These are phyloP conservation scores for Rhinocladiella mackenziei DNA, from an alignment of 2,329 filamentous ascomycete species.

Conservation along the genomic window DNA sequence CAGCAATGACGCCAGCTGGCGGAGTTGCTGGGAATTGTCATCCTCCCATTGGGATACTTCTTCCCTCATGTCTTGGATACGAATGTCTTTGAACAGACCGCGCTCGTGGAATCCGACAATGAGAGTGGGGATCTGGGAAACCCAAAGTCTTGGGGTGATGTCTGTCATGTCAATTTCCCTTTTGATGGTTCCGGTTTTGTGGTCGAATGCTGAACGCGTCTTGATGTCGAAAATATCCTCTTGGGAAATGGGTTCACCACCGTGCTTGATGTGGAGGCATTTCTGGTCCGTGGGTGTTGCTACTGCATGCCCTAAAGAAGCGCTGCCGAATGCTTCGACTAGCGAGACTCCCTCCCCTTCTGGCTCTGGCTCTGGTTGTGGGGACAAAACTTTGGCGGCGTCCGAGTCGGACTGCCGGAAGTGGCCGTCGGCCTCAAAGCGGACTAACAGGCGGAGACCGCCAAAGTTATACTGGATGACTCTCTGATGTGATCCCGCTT, in stretches of 20 bases:
- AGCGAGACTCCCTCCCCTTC: background rate
- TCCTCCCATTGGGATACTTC: slow-evolving; percentile 43
- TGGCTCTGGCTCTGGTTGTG: background rate
- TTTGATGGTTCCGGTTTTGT: slow-evolving; percentile 48
- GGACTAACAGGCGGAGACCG: slow-evolving; percentile 49
- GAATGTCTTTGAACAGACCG: slow-evolving; percentile 43
- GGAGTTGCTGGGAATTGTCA: slow-evolving; percentile 34
- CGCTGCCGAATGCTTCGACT: background rate
- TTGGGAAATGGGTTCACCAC: slow-evolving; percentile 2
- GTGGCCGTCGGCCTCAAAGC: slow-evolving; percentile 60
- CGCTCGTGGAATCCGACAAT: slow-evolving; percentile 49
- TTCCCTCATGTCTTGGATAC: slow-evolving; percentile 37
- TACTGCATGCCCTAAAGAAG: background rate
- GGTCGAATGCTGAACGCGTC: slow-evolving; percentile 39
- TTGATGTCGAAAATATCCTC: slow-evolving; percentile 1
- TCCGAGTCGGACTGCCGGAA: too few species aligned
- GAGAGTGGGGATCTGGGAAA: slow-evolving; percentile 50
- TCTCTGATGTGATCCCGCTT: slow-evolving; percentile 60
- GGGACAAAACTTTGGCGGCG: too few species aligned
- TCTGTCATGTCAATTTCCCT: slow-evolving; percentile 39
- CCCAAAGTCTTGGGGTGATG: slow-evolving; percentile 47
- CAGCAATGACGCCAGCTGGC: slow-evolving; percentile 32
- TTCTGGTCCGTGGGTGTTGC: background rate
- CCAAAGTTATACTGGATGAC: slow-evolving; percentile 58
- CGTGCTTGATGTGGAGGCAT: slow-evolving; percentile 2